phyloP scores from a whole-genome alignment of 108 stramenopile species.

The Cyclotella choctawhatcheeana region DNA sequence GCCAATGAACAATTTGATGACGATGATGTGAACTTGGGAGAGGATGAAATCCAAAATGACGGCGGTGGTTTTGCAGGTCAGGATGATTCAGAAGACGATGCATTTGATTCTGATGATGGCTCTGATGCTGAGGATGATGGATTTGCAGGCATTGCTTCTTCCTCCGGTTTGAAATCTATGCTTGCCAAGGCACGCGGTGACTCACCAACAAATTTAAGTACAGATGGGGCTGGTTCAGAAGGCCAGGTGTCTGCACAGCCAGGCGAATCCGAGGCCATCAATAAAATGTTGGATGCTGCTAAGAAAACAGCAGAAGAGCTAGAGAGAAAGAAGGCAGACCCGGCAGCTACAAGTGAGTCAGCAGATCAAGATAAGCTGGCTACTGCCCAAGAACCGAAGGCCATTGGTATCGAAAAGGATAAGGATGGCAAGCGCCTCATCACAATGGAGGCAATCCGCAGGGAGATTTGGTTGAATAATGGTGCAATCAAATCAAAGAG shows the following conservation, averaged over 20 bases:
- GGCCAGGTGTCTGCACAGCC: slow-evolving; percentile 22
- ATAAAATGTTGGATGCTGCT: slow-evolving; percentile 60
- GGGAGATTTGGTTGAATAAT: slow-evolving; percentile 86
- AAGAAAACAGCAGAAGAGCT: slow-evolving; percentile 59
- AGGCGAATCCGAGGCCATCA: slow-evolving; percentile 50
- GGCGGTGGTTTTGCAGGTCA: slow-evolving; percentile 58
- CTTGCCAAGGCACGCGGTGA: slow-evolving; percentile 83
- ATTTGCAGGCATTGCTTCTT: slow-evolving; percentile 68
- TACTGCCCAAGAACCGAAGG: slow-evolving; percentile 13
- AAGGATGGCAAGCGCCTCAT: slow-evolving; percentile 79
- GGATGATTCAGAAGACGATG: slow-evolving; percentile 44
- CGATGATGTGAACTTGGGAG: slow-evolving; percentile 88
- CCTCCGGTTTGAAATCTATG: slow-evolving; percentile 77
- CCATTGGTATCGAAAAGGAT: slow-evolving; percentile 60
- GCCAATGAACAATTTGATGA: slow-evolving; percentile 91
- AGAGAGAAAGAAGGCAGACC: slow-evolving; percentile 27
- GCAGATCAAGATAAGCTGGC: slow-evolving; percentile 7
- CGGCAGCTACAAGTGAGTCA: slow-evolving; percentile 24
- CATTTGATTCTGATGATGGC: slow-evolving; percentile 47
- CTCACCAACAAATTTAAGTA: slow-evolving; percentile 27
- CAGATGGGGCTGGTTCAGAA: slow-evolving; percentile 16
- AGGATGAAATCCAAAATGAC: slow-evolving; percentile 69
- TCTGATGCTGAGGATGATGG: slow-evolving; percentile 63
- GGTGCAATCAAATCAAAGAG: slow-evolving; percentile 76
- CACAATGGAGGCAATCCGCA: slow-evolving; percentile 71